Evolutionary conservation across 306 rosid genomes (phyloP).

Genomic region (Rosa persica): DNA sequence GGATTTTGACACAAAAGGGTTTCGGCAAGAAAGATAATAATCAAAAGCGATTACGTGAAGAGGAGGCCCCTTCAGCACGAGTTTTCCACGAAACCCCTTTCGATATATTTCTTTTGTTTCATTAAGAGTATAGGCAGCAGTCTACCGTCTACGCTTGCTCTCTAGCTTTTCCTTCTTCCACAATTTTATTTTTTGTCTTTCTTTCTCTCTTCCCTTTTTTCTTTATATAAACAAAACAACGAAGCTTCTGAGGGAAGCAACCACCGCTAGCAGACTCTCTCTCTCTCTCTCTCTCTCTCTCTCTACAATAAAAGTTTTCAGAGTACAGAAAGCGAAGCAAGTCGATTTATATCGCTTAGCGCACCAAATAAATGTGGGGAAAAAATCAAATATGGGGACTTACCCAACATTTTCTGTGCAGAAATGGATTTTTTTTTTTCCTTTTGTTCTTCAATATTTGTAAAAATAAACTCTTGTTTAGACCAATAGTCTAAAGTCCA

Average conservation of each 20-base stretch:
- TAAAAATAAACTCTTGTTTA: no score
- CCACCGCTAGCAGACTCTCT: conserved; percentile 34
- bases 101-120: conserved; percentile 23
- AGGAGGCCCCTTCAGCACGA: conserved; percentile 33
- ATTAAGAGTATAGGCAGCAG: not conserved
- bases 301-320: not conserved
- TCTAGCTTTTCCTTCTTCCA: conserved; percentile 24
- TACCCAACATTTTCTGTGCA: no score
- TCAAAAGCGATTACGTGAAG: conserved; percentile 55
- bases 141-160: conserved; percentile 31
- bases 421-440: no score
- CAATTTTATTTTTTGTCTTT: conserved; percentile 2
- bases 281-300: conserved; percentile 19
- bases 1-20: conserved; percentile 22
- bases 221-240: conserved; percentile 13
- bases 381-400: no score
- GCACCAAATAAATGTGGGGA: no score
- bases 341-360: no score
- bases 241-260: conserved; percentile 61
- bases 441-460: no score
- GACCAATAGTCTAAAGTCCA: no score
- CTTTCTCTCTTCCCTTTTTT: not conserved
- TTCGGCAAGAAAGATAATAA: conserved; percentile 21
- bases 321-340: not conserved
- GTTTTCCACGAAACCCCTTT: conserved; percentile 52